Evolutionary conservation across 2,329 filamentous ascomycete species (phyloP).

Genomic region (Alternaria viburni): DNA sequence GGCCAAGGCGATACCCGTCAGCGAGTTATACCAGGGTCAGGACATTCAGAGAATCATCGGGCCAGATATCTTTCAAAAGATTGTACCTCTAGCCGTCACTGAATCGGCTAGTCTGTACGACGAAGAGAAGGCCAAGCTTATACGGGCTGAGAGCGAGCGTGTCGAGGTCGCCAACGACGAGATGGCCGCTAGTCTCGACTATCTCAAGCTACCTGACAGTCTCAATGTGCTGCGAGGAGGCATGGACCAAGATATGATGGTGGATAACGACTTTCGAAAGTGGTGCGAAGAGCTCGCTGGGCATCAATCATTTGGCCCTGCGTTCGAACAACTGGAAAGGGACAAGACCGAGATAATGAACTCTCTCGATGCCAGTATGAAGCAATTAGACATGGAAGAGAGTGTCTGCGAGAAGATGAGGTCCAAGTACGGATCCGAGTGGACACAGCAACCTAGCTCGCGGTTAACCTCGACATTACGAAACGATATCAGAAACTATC

Average conservation of each 20-base stretch:
- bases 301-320: slow-evolving; percentile 77
- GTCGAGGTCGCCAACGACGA: slow-evolving; percentile 93
- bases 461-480: slow-evolving; percentile 86
- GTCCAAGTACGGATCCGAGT: slow-evolving; percentile 92
- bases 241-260: slow-evolving; percentile 84
- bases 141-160: slow-evolving; percentile 90
- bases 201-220: slow-evolving; percentile 86
- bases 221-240: slow-evolving; percentile 92
- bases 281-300: slow-evolving; percentile 95
- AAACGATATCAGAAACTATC: slow-evolving; percentile 85
- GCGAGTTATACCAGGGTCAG: slow-evolving; percentile 94
- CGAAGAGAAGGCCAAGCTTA: slow-evolving; percentile 95
- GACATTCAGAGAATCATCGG: slow-evolving; percentile 97
- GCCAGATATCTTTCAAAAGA: slow-evolving; percentile 94
- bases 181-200: slow-evolving; percentile 94
- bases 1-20: slow-evolving; percentile 95
- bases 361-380: slow-evolving; percentile 78
- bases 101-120: slow-evolving; percentile 97
- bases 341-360: slow-evolving; percentile 78
- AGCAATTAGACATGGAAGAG: slow-evolving; percentile 95
- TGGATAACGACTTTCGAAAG: slow-evolving; percentile 87
- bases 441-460: slow-evolving; percentile 96
- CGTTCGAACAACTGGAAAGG: slow-evolving; percentile 78
- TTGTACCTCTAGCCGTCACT: slow-evolving; percentile 93
- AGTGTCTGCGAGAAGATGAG: slow-evolving; percentile 99